Conservation (phyloP, 257 asterid species). For the Ajuga chamaepitys region DNA sequence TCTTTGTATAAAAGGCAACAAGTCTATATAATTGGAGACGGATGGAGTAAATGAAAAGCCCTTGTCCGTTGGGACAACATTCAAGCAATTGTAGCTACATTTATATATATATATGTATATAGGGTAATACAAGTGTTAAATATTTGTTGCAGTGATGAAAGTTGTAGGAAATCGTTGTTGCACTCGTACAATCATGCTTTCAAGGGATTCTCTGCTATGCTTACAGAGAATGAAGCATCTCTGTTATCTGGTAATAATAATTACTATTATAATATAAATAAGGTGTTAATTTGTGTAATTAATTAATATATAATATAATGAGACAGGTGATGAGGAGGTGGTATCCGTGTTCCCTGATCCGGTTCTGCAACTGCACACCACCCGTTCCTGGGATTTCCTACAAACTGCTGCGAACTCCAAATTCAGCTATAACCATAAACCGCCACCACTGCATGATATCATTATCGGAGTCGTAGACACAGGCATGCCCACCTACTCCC, state of each 20-base stretch:
- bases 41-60: too few relatives aligned
- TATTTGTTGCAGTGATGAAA: conserved; percentile 31
- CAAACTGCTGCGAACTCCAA: conserved; percentile 24
- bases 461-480: conserved; percentile 69
- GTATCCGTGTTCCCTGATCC: conserved; percentile 76
- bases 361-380: conserved; percentile 58
- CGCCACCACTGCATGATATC: conserved; percentile 41
- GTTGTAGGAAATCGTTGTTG: conserved; percentile 26
- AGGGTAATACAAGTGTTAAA: too few relatives aligned
- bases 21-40: too few relatives aligned
- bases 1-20: too few relatives aligned
- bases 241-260: conserved; percentile 33
- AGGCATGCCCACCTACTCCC: conserved; percentile 20
- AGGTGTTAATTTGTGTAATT: too few relatives aligned
- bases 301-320: too few relatives aligned
- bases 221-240: conserved; percentile 51
- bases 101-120: too few relatives aligned
- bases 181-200: conserved; percentile 46
- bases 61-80: too few relatives aligned
- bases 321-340: conserved; percentile 41
- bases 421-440: conserved; percentile 3
- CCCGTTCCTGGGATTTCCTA: conserved; percentile 77
- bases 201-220: conserved; percentile 61
- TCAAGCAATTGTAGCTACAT: too few relatives aligned
- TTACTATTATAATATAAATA: too few relatives aligned